Evolutionary conservation across 345 rosid species (phyloP), one percentile per base, ranked within the genome.

Genomic region (Eucalyptus shirleyi): DNA sequence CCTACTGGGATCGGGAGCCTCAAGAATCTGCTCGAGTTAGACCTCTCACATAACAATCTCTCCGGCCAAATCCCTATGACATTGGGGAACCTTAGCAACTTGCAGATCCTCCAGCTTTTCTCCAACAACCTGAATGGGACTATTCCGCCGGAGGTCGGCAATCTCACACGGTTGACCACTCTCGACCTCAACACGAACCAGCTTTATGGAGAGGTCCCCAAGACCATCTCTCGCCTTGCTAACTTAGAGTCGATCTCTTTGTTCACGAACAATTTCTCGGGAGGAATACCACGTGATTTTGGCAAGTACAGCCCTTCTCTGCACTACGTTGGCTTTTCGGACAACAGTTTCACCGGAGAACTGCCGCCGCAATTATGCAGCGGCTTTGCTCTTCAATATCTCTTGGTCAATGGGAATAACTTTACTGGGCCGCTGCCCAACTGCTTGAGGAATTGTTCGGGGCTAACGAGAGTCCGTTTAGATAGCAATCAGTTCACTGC

Each of bases 301-400:
- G 98, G 98, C 86, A 94, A 92, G 91, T 50, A 91, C 30, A 94
- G 88, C 88, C 94, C 93, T 86, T 30, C 23, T n/a, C 77, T 94
- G 90, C 2, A 1, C 9, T 72, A 60, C 89, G 97, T 93, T 21
- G 92, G 95, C 93, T 94, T 96, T 89, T 94, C 98, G 3, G 37
- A 92, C 91, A 96, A 96, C 92, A 94, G 94, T 90, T 96, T 96
- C 93, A 50, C 90, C 9, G 95, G 96, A 50, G 96, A 94, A 88
- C 89, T 96, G 90, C 96, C 97, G 7, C 94, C 93, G 28, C 94
- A 94, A 32, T 34, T 95, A 44, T 96, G 98, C 89, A 94, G 94
- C 34, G 93, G 95, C 32, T 88, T 92, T 53, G 88, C 81, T 62
- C 94, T 96, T 44, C 51, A 89, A 85, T 44, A 87, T 19, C 51